A percentile compares a stretch with the other conserved stretches of the same genome.
Conservation (phyloP, 129 eudicot species). For the Solidago caesia region DNA sequence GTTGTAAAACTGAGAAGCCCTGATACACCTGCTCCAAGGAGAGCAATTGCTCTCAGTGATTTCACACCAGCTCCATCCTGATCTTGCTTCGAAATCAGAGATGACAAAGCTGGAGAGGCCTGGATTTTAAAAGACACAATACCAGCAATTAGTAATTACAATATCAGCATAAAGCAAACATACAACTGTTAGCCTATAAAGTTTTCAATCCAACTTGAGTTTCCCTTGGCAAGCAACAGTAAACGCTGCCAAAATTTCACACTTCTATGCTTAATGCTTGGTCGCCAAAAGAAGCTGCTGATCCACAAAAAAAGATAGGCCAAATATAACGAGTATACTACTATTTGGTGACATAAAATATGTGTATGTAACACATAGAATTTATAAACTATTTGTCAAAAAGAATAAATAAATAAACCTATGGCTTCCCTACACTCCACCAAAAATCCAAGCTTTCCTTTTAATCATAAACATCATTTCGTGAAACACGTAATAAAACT, state of each 20-base stretch:
- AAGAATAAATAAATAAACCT: not conserved
- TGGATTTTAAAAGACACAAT: constrained; percentile 21
- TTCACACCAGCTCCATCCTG: constrained; percentile 60
- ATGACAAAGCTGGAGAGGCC: constrained; percentile 72
- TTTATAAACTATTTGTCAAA: not conserved
- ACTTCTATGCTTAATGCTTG: not conserved
- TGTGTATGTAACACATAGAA: not conserved
- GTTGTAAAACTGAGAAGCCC: constrained; percentile 80
- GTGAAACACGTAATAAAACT: not conserved
- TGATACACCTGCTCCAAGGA: constrained; percentile 82
- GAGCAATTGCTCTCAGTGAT: constrained; percentile 71
- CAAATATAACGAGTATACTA: not conserved
- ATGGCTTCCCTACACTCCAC: not conserved
- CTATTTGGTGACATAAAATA: not conserved
- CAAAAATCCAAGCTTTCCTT: not conserved
- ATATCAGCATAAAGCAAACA: constrained; percentile 3
- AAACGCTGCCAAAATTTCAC: constrained; percentile 2
- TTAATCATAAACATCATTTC: not conserved
- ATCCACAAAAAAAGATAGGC: not conserved
- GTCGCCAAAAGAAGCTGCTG: not conserved
- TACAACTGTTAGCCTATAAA: not conserved
- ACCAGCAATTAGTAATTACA: constrained; percentile 18
- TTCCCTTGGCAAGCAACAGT: not conserved
- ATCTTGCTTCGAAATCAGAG: constrained; percentile 54
- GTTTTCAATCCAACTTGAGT: not conserved